These are phyloP conservation scores for Phylloporus sp. DNA, from an alignment of 768 basidiomycete genomes.

Conservation along the genomic window DNA sequence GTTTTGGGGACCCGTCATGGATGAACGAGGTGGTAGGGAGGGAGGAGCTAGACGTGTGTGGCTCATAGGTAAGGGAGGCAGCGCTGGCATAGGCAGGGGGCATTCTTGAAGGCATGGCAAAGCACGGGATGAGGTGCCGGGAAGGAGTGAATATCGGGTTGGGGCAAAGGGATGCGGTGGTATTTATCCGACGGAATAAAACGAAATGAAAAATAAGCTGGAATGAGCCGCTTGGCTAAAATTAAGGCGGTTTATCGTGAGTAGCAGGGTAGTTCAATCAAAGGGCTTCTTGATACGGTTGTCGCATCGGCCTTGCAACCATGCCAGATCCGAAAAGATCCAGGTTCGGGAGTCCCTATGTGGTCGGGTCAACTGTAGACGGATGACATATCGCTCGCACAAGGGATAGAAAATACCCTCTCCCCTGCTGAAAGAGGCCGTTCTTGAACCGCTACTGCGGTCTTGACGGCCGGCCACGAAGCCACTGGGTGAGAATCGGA, in stretches of 20 bases:
- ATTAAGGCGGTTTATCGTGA: slow-evolving; percentile 25
- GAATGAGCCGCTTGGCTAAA: slow-evolving; percentile 26
- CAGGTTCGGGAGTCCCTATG: slow-evolving; percentile 12
- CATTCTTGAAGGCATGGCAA: slow-evolving; percentile 25
- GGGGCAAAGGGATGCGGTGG: slow-evolving; percentile 5
- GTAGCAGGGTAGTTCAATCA: slow-evolving; percentile 19
- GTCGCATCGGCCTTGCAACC: slow-evolving; percentile 8
- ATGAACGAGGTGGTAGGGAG: slow-evolving; percentile 28
- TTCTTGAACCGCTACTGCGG: slow-evolving; percentile 12
- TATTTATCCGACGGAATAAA: slow-evolving; percentile 26
- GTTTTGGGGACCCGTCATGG: slow-evolving; percentile 18
- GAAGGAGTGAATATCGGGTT: slow-evolving; percentile 1
- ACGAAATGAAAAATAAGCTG: slow-evolving; percentile 15
- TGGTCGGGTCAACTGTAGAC: slow-evolving; percentile 2
- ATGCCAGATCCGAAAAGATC: slow-evolving; percentile 19
- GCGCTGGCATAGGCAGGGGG: slow-evolving; percentile 27
- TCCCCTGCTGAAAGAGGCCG: not conserved
- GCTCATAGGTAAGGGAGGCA: slow-evolving; percentile 27
- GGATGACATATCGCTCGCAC: not conserved
- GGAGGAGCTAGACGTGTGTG: slow-evolving; percentile 18
- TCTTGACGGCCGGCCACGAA: slow-evolving; percentile 11
- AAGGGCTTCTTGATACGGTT: slow-evolving; percentile 26
- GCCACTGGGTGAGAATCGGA: slow-evolving; percentile 17
- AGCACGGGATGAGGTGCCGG: not conserved
- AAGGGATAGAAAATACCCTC: not conserved